Evolutionary conservation across 495 filamentous ascomycete species (phyloP), one percentile per base, ranked within the genome.

Genomic region (Astrothelium macrocarpum): DNA sequence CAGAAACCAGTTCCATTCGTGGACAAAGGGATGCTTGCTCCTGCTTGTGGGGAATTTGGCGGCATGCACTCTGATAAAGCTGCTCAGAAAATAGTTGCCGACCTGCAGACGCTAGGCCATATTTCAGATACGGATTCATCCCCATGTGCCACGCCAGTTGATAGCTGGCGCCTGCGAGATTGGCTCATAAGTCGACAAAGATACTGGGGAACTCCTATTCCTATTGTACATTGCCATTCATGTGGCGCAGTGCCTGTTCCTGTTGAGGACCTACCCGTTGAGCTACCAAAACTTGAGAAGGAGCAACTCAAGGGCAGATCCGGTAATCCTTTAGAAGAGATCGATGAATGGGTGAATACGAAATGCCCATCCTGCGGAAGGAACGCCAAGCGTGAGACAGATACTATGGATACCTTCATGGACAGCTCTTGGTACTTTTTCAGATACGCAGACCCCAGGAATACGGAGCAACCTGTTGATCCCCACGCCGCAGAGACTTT

Each of bases 391-490:
- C 84, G 91, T 32, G 91, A 96, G 69, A 95, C 91, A 1, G 91
- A 96, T 70, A 96, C 91, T 0, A 95, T 96, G 91, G 91, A 96
- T 72, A 96, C 91, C 0, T 96, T 96, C 73, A 90, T 96, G 42
- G 91, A 95, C 73, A 93, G 89, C 0, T 93, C 89, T 53, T 96
- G 91, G 91, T 96, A 96, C 71, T 95, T 83, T 67, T 83, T 92
- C 78, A 83, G 90, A 0, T 95, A 89, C 70, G 72, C 86, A 42
- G 88, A 93, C 66, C 73, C 87, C 1, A 74, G 84, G 1, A 91
- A 93, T 68, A 70, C 78, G 42, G 71, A 80, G 14, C 71, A 71
- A 14, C 88, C 83, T 0, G 85, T 95, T 66, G 84, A 81, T 0
- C 72, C 84, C 43, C 74, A 80, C 11, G 72, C 76, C 12, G 87